Percentiles rank a stretch among this genome's conserved stretches.
These are phyloP conservation scores for Ophiostoma ips DNA, from an alignment of 2,329 filamentous ascomycete genomes.

Conservation along the genomic window DNA sequence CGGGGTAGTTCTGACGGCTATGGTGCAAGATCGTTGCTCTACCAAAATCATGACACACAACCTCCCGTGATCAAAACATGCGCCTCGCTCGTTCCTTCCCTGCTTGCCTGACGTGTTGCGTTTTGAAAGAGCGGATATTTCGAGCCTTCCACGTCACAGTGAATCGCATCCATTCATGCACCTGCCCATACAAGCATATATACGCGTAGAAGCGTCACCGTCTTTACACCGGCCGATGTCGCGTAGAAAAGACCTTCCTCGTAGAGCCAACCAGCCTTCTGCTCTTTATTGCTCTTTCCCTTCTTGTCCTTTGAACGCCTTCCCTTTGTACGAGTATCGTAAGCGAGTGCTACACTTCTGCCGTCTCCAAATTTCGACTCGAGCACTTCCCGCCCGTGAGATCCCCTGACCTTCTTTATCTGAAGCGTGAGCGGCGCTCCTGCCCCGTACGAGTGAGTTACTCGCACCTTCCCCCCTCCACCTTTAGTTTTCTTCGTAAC, in stretches of 20 bases:
- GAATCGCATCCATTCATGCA: neutral
- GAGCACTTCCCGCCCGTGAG: too few species aligned
- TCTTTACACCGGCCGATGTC: neutral
- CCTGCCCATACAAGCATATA: neutral
- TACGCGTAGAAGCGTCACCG: neutral
- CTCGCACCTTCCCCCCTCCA: neutral
- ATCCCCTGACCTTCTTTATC: neutral
- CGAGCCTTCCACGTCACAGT: neutral
- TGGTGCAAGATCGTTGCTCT: neutral
- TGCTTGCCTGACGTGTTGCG: neutral
- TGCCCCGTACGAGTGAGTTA: too few species aligned
- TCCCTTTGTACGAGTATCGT: too few species aligned
- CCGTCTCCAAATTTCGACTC: too few species aligned
- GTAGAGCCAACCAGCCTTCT: too few species aligned
- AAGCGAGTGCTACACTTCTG: too few species aligned
- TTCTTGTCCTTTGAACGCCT: too few species aligned
- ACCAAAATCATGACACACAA: neutral
- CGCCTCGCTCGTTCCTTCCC: neutral
- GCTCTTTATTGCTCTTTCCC: too few species aligned
- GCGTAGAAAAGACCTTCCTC: neutral
- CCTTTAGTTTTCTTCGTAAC: neutral
- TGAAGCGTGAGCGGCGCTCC: neutral
- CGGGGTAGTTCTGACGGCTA: slow-evolving; percentile 3
- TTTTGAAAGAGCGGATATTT: neutral
- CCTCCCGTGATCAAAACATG: neutral